phyloP scores from a whole-genome alignment of 1,284 basidiomycete genomes.

The Mrakiaceae sp. region DNA sequence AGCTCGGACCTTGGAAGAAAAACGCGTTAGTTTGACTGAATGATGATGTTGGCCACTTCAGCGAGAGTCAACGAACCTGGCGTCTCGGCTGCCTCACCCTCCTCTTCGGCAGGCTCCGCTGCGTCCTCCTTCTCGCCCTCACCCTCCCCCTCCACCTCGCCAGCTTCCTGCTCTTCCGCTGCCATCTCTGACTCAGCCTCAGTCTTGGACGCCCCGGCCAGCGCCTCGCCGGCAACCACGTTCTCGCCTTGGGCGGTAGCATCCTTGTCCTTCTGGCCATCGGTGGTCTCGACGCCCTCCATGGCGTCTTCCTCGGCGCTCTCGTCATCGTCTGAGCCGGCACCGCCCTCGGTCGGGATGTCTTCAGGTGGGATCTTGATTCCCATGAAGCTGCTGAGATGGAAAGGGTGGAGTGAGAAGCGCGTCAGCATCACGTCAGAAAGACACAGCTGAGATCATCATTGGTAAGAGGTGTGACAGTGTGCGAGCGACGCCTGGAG shows the following conservation, averaged over 20 bases:
- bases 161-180: not conserved
- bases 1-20: not conserved
- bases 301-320: too few species aligned
- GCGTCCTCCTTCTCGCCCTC: slow-evolving; percentile 3
- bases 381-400: too few species aligned
- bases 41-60: not conserved
- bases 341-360: too few species aligned
- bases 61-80: not conserved
- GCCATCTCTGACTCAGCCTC: not conserved
- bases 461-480: too few species aligned
- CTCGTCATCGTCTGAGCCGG: too few species aligned
- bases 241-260: not conserved
- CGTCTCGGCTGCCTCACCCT: slow-evolving; percentile 5
- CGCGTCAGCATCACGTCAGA: too few species aligned
- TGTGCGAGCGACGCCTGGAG: too few species aligned
- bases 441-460: too few species aligned
- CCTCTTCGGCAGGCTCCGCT: not conserved
- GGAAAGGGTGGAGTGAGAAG: too few species aligned
- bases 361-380: too few species aligned
- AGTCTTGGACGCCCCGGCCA: not conserved
- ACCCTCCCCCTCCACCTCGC: slow-evolving; percentile 6
- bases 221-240: slow-evolving; percentile 7
- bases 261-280: too few species aligned
- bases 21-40: not conserved
- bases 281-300: too few species aligned